A percentile compares a stretch with the other conserved stretches of the same genome.
Evolutionary conservation across 768 basidiomycete species (phyloP).

Genomic region (Tricholoma saponaceum): DNA sequence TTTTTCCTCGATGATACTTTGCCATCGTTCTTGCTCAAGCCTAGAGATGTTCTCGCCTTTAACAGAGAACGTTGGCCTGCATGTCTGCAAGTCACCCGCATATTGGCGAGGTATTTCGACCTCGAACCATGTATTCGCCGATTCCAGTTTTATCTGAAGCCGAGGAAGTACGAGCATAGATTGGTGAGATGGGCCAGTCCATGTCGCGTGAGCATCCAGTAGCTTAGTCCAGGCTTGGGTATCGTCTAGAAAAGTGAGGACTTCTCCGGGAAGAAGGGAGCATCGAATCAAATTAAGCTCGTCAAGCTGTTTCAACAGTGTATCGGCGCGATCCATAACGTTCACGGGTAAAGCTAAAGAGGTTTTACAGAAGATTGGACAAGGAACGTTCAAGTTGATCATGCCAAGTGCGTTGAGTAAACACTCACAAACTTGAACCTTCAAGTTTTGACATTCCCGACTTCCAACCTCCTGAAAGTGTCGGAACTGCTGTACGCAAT

Average conservation of each 20-base stretch:
- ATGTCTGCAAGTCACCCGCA: constrained; percentile 5
- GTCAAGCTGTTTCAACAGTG: constrained; percentile 24
- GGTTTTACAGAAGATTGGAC: too few relatives aligned
- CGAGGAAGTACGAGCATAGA: background rate
- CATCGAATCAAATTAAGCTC: constrained; percentile 59
- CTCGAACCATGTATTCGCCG: constrained; percentile 34
- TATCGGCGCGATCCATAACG: background rate
- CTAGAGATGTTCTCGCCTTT: constrained; percentile 45
- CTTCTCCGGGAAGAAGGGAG: constrained; percentile 62
- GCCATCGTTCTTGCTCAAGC: constrained; percentile 48
- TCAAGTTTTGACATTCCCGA: too few relatives aligned
- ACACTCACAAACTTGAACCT: too few relatives aligned
- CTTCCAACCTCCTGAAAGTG: too few relatives aligned
- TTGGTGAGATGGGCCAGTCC: background rate
- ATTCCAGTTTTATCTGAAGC: constrained; percentile 23
- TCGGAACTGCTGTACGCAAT: too few relatives aligned
- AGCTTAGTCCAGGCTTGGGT: constrained; percentile 22
- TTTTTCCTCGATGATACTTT: constrained; percentile 32
- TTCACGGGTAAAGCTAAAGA: too few relatives aligned
- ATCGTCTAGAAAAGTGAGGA: constrained; percentile 40
- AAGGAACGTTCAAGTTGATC: too few relatives aligned
- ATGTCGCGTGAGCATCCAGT: constrained; percentile 8
- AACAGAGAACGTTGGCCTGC: constrained; percentile 28
- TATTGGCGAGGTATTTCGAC: constrained; percentile 16
- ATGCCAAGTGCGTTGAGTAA: too few relatives aligned